Base-by-base conservation (phyloP, 345 rosid species). In the Ceriops zippeliana region DNA sequence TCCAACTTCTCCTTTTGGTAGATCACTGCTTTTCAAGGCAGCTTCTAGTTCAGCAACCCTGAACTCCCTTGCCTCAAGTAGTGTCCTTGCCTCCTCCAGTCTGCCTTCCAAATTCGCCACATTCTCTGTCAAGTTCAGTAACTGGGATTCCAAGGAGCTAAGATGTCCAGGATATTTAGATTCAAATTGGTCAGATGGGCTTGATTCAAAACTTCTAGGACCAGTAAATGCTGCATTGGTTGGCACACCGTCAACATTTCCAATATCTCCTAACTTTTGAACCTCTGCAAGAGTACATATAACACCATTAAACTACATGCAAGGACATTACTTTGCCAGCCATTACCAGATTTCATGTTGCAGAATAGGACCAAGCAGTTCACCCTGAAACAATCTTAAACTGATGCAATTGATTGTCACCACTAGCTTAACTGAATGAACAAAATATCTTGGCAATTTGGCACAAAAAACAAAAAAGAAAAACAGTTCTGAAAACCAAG, bases 41-140 rank as follows among this genome's bases (percentile, higher is more conserved):
- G 82, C 79, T 73, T 89, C 86, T 27, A 91, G 85, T 69, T 86
- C 87, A 42, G 78, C 76, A 73, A 91, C 69, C 65, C 70, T 75
- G 34, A 76, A 54, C 64, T 89, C 89, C 81, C 84, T 89, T n/a
- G 53, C 75, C 65, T 70, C 70, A 9, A 88, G 79, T 61, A 51
- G 58, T 22, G 70, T 67, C 67, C 76, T 83, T 32, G 89, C 72
- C 69, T 83, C 87, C 65, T 84, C 85, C 73, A 83, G 74, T 62
- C 80, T 74, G 75, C 30, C 74, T 76, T 87, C 86, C 52, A 87
- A 76, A 69, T 76, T 64, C 62, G 81, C 73, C 46, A 85, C 83
- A 69, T 80, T 82, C 58, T 87, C 79, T 35, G 73, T 78, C 62
- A 91, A 76, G 77, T 76, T 78, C 54, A 76, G 70, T 26, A 82